phyloP scores from a whole-genome alignment of 2,329 filamentous ascomycete genomes.

The Zasmidium citrigriseum region DNA sequence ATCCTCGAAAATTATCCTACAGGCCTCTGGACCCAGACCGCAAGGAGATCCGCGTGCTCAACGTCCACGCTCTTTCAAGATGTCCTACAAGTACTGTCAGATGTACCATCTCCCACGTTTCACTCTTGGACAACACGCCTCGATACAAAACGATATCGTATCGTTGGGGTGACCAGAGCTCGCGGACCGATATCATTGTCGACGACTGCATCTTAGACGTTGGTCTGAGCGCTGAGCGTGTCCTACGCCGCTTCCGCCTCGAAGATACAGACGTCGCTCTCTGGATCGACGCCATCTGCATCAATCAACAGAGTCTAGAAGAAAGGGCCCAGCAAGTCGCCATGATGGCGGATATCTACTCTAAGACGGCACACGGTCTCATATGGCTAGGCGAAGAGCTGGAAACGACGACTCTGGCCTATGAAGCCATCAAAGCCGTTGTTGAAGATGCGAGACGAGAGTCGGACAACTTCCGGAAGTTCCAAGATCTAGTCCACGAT shows the following conservation, averaged over 20 bases:
- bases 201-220: background rate
- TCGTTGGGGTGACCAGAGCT: background rate
- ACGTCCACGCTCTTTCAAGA: background rate
- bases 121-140: background rate
- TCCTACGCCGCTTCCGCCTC: background rate
- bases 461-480: background rate
- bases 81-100: background rate
- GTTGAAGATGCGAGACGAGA: background rate
- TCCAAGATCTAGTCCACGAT: background rate
- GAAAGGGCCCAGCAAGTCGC: background rate
- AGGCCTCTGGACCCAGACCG: background rate
- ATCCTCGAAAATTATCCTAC: background rate
- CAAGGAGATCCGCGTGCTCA: background rate
- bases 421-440: background rate
- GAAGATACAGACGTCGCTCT: background rate
- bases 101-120: background rate
- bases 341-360: background rate
- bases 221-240: background rate
- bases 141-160: background rate
- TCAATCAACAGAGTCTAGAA: background rate
- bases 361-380: background rate
- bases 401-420: background rate
- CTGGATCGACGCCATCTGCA: constrained; percentile 1
- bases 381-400: background rate
- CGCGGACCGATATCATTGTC: background rate